Evolutionary conservation across 768 basidiomycete species (phyloP), one percentile per base, ranked within the genome.

Genomic region (Clitopilus passeckerianus): DNA sequence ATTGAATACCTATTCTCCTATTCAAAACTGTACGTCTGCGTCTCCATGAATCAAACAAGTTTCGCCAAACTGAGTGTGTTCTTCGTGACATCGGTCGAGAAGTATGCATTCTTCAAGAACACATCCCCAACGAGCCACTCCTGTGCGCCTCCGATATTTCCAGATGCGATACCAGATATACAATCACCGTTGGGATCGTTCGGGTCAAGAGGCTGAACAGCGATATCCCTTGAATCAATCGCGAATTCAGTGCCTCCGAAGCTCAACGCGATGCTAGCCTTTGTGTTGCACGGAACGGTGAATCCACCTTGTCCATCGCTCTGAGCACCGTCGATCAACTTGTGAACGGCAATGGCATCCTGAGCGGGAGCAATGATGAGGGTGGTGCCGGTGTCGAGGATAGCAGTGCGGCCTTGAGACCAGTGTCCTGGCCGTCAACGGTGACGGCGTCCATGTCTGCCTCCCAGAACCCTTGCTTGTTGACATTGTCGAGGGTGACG

Each of bases 81-180:
- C 64, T 79, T 78, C 10, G 61, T 69, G 14, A 83, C 81, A 63
- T 91, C 75, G 10, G 82, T 86, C 6, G 86, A 87, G 69, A 87
- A 86, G 68, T 89, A 89, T 0, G 79, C 87, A 65, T 89, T 91
- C 80, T 90, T 90, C 66, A 90, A 73, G 77, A 90, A 90, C 23
- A 86, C 85, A 63, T 87, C 90, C 27, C 89, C 89, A 34, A 87
- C 86, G 60, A 93, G 80, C 89, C 88, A 91, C 64, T 87, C 80
- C 2, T 74, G 80, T 10, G 80, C 76, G 59, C 80, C 82, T 44
- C 83, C 86, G 41, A 91, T 73, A 46, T 80, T 69, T 4, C 87
- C 87, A 9, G 85, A 73, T 10, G 81, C 76, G 67, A 95, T 88
- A 15, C 90, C 88, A 56, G 87, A 89, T 10, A 82, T 64, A 69